phyloP scores from a whole-genome alignment of 164 flowering plant genomes.

The Kalanchoe fedtschenkoi region DNA sequence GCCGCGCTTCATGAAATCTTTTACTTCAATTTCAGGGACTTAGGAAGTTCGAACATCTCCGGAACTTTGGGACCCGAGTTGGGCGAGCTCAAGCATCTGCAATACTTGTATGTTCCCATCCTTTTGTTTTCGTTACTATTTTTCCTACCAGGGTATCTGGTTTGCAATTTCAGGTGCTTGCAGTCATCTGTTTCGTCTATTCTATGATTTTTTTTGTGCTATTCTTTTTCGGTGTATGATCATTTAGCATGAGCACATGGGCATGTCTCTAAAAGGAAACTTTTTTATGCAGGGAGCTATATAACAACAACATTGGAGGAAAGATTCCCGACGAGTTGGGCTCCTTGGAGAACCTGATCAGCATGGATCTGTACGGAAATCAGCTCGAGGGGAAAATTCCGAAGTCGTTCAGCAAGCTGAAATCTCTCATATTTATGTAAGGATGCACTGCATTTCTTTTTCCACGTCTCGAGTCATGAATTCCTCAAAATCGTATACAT shows the following conservation, averaged over 20 bases:
- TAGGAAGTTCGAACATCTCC: conserved; percentile 70
- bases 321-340: conserved; percentile 73
- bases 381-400: conserved; percentile 57
- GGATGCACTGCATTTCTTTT: conserved; percentile 11
- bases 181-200: too few species aligned
- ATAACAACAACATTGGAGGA: conserved; percentile 47
- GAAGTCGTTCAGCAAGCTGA: conserved; percentile 51
- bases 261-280: too few species aligned
- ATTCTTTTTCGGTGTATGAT: background rate
- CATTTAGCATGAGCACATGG: too few species aligned
- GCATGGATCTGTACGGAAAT: conserved; percentile 79
- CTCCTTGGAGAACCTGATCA: conserved; percentile 49
- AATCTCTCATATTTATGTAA: conserved; percentile 66
- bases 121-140: background rate
- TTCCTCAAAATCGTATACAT: background rate
- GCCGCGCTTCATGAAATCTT: too few species aligned
- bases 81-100: conserved; percentile 54
- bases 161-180: too few species aligned
- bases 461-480: too few species aligned
- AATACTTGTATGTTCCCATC: conserved; percentile 46
- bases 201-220: too few species aligned
- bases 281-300: conserved; percentile 70
- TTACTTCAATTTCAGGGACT: conserved; percentile 67
- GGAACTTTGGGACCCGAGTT: conserved; percentile 74
- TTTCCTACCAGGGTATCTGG: too few species aligned